Evolutionary conservation across 2,329 filamentous ascomycete genomes (phyloP), one percentile per base, ranked within the genome.

Genomic region (Parafenestella ontariensis): DNA sequence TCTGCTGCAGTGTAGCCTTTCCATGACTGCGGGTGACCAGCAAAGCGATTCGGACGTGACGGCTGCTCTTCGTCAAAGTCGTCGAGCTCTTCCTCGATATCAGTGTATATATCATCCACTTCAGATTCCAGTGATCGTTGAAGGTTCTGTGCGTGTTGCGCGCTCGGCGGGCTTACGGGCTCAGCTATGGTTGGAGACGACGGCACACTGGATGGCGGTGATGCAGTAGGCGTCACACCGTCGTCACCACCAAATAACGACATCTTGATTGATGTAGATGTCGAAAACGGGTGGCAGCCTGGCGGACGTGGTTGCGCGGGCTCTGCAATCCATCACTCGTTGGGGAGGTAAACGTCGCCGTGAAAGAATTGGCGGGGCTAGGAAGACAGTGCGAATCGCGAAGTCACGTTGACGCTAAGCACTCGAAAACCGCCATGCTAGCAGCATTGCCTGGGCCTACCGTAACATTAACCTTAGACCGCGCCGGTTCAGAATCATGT

Each of bases 21-120:
- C 91, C 92, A 96, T 61, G 87, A 88, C 29, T 83, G 83, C 15
- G 83, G 75, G 1, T 83, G 76, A 1, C 92, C 91, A n/a, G 74
- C 79, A 82, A 89, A 96, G 56, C 86, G 87, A 70, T 95, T 95
- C 9, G 87, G 87, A 31, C 74, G 70, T 36, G 54, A 48, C 7
- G 43, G 55, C 36, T 43, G 26, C 3, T 61, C 52, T 3, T 59
- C 52, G 3, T 58, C 54, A 0, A 33, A 43, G 3, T 61, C 55
- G 9, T 63, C 61, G 3, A 50, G 49, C n/a, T 59, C 64, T 10
- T 46, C 31, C 24, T 64, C 64, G 40, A 59, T 66, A 24, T 46
- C 58, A 33, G 49, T 61, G 45, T 9, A 29, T 6, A 45, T 15
- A 8, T 58, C 39, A 37, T 58, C 43, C 7, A 36, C 33, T 39